These are phyloP conservation scores for Russula compacta DNA, from an alignment of 768 basidiomycete genomes.

Conservation along the genomic window DNA sequence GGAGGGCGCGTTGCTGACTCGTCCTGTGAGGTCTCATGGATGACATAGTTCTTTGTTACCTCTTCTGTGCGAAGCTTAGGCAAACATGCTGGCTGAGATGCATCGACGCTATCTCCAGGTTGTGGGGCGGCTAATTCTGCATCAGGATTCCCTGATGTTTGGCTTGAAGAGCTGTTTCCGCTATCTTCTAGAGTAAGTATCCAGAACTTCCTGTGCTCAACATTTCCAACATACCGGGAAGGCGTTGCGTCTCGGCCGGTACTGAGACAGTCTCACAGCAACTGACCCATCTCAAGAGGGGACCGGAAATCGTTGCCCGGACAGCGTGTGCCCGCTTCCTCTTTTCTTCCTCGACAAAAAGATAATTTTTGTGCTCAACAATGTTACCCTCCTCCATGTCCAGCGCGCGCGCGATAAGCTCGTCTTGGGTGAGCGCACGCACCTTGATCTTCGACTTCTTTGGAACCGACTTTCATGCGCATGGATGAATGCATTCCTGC, in stretches of 20 bases:
- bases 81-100: background rate
- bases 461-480: constrained; percentile 32
- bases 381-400: constrained; percentile 85
- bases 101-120: background rate
- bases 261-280: constrained; percentile 49
- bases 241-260: constrained; percentile 24
- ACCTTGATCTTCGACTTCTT: constrained; percentile 50
- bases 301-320: constrained; percentile 53
- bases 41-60: constrained; percentile 58
- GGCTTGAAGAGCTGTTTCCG: background rate
- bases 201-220: background rate
- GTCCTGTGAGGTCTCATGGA: constrained; percentile 51
- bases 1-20: constrained; percentile 40
- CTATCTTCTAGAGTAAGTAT: constrained; percentile 1
- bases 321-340: constrained; percentile 57
- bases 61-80: constrained; percentile 31
- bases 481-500: constrained; percentile 19
- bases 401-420: constrained; percentile 73
- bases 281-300: constrained; percentile 65
- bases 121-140: background rate
- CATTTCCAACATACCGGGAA: constrained; percentile 24
- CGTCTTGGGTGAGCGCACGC: constrained; percentile 63
- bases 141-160: background rate
- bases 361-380: constrained; percentile 67
- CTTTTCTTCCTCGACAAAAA: constrained; percentile 74